A percentile compares a stretch with the other conserved stretches of the same genome.
Conservation (phyloP, 2,329 filamentous ascomycete genomes). For the Colletotrichum navitas region DNA sequence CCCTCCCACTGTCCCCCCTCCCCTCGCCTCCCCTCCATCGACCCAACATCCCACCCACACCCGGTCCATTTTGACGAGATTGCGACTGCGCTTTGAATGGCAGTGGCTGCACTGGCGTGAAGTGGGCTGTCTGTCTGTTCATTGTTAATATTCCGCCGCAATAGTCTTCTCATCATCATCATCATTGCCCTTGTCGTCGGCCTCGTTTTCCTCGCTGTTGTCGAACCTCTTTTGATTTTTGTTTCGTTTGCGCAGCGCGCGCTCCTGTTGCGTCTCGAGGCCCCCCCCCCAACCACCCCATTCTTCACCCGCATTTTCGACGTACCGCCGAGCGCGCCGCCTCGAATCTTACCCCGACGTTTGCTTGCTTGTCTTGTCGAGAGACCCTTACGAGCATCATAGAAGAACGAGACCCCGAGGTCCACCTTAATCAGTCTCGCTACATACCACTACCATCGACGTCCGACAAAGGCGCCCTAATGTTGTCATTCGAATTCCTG, state of each 20-base stretch:
- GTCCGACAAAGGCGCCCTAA: conserved; percentile 44
- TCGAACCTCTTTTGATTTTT: conserved; percentile 14
- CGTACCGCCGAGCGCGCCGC: conserved; percentile 14
- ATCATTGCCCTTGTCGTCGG: neutral
- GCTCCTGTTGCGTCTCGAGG: conserved; percentile 15
- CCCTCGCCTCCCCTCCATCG: conserved; percentile 41
- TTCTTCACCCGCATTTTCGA: conserved; percentile 25
- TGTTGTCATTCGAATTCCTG: conserved; percentile 47
- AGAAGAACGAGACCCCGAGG: conserved; percentile 21
- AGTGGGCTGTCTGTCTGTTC: conserved; percentile 20
- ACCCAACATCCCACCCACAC: conserved; percentile 45
- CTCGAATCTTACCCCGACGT: conserved; percentile 23
- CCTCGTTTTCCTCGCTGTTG: neutral
- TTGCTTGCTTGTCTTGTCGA: neutral
- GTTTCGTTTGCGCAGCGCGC: conserved; percentile 38
- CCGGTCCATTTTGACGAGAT: conserved; percentile 41
- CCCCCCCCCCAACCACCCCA: conserved; percentile 7
- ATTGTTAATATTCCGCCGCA: conserved; percentile 19
- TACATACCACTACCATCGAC: conserved; percentile 25
- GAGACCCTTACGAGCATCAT: conserved; percentile 16
- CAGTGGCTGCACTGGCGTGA: conserved; percentile 32
- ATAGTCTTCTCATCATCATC: conserved; percentile 31
- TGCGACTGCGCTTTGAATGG: conserved; percentile 33
- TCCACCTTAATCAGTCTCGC: conserved; percentile 27
- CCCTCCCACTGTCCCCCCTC: conserved; percentile 32